phyloP scores from a whole-genome alignment of 2,329 filamentous ascomycete species.

The Didymellaceae sp. region DNA sequence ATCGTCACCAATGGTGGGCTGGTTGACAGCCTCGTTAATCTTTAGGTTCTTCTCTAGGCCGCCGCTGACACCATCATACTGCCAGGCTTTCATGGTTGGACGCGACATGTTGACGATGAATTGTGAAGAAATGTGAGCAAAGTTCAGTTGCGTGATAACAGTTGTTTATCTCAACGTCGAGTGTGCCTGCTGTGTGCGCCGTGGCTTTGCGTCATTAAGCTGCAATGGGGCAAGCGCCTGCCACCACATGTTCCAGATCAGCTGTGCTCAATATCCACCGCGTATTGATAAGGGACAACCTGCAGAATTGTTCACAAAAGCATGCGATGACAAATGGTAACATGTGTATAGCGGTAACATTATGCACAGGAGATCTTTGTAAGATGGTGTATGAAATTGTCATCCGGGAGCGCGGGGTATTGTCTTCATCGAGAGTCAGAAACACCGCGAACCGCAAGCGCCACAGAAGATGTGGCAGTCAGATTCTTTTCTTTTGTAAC shows the following conservation, averaged over 20 bases:
- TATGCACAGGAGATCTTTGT: too few relatives aligned
- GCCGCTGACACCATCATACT: slow-evolving; percentile 55
- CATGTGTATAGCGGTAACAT: too few relatives aligned
- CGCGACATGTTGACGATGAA: slow-evolving; percentile 18
- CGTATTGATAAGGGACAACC: too few relatives aligned
- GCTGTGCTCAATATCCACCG: not conserved
- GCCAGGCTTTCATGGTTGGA: slow-evolving; percentile 64
- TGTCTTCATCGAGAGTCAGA: too few relatives aligned
- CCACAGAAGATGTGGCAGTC: too few relatives aligned
- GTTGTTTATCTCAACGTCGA: slow-evolving; percentile 5
- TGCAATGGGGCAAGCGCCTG: slow-evolving; percentile 10
- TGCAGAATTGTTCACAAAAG: too few relatives aligned
- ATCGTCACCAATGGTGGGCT: slow-evolving; percentile 46
- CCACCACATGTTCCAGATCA: slow-evolving; percentile 3
- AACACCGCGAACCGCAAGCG: too few relatives aligned
- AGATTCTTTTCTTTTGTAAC: too few relatives aligned
- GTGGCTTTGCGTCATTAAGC: slow-evolving; percentile 17
- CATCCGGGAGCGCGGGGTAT: too few relatives aligned
- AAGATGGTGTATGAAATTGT: too few relatives aligned
- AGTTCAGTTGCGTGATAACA: not conserved
- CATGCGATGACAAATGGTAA: too few relatives aligned
- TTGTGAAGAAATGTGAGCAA: not conserved
- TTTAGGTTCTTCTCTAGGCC: slow-evolving; percentile 62
- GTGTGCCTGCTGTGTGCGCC: slow-evolving; percentile 1
- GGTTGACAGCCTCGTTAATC: slow-evolving; percentile 54